Evolutionary conservation across 2,329 filamentous ascomycete genomes (phyloP).

Genomic region (Colletotrichum incanum): DNA sequence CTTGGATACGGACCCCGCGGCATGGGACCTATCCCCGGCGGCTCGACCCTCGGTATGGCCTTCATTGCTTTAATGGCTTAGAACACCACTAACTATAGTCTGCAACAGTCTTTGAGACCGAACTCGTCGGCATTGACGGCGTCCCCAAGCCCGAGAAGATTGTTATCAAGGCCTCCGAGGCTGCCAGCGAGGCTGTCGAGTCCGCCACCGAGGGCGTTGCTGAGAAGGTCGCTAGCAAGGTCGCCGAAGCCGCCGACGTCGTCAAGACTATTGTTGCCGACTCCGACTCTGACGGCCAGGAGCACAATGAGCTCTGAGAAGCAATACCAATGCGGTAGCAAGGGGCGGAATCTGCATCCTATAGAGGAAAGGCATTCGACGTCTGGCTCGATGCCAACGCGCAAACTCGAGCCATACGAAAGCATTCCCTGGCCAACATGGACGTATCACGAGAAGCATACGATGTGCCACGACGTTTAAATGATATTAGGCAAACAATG

Average conservation of each 20-base stretch:
- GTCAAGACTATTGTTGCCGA: slow-evolving; percentile 68
- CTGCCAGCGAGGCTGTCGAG: slow-evolving; percentile 50
- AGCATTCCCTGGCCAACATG: slow-evolving; percentile 22
- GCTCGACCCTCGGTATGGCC: slow-evolving; percentile 78
- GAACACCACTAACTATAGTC: not conserved
- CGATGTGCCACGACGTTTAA: slow-evolving; percentile 28
- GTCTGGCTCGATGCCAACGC: not conserved
- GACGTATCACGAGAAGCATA: slow-evolving; percentile 26
- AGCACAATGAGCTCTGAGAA: slow-evolving; percentile 73
- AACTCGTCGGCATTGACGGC: slow-evolving; percentile 87
- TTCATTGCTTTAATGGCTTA: not conserved
- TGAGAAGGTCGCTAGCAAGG: slow-evolving; percentile 63
- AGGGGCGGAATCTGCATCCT: slow-evolving; percentile 5
- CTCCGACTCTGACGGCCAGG: slow-evolving; percentile 66
- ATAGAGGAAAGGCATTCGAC: slow-evolving; percentile 9
- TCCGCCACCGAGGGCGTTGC: slow-evolving; percentile 57
- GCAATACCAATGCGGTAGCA: not conserved
- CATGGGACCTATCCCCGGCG: slow-evolving; percentile 87
- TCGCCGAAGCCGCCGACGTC: slow-evolving; percentile 65
- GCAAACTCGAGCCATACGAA: not conserved
- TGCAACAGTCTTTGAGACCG: slow-evolving; percentile 86
- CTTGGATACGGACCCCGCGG: slow-evolving; percentile 84
- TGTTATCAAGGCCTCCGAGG: slow-evolving; percentile 56
- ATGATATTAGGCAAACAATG: slow-evolving; percentile 33
- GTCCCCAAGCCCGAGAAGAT: slow-evolving; percentile 70